Conservation (phyloP, 805 yeast species). For the Candida coleopterorum region DNA sequence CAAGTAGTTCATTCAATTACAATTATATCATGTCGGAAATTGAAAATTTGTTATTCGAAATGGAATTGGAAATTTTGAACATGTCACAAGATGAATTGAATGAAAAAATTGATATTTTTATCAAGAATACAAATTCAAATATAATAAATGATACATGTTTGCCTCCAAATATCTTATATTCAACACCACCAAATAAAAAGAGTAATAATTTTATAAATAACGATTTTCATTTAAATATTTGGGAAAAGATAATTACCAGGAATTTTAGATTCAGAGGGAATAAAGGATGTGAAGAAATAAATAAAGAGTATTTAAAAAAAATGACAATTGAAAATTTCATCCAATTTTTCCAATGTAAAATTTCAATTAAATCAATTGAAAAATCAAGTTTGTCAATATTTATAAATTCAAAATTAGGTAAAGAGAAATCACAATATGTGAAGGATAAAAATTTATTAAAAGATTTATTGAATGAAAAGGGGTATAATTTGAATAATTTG, state of each 20-base stretch:
- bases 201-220: constrained; percentile 20
- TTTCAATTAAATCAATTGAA: constrained; percentile 13
- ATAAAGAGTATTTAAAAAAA: constrained; percentile 20
- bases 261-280: constrained; percentile 37
- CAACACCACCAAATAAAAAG: constrained; percentile 20
- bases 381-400: constrained; percentile 12
- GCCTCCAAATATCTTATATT: constrained; percentile 18
- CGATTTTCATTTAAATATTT: constrained; percentile 38
- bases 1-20: constrained; percentile 47
- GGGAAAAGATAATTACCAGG: constrained; percentile 47
- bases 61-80: constrained; percentile 30
- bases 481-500: constrained; percentile 1
- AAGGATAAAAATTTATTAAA: constrained; percentile 1
- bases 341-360: constrained; percentile 6
- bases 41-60: constrained; percentile 41
- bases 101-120: constrained; percentile 28
- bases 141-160: constrained; percentile 1
- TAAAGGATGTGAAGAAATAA: constrained; percentile 29
- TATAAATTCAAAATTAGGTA: constrained; percentile 5
- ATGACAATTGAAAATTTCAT: constrained; percentile 22
- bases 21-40: constrained; percentile 39
- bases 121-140: constrained; percentile 16
- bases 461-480: not conserved
- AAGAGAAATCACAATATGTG: not conserved
- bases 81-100: constrained; percentile 34